These are phyloP conservation scores for Colletotrichum coccodes DNA, from an alignment of 2,329 filamentous ascomycete genomes.

Conservation along the genomic window DNA sequence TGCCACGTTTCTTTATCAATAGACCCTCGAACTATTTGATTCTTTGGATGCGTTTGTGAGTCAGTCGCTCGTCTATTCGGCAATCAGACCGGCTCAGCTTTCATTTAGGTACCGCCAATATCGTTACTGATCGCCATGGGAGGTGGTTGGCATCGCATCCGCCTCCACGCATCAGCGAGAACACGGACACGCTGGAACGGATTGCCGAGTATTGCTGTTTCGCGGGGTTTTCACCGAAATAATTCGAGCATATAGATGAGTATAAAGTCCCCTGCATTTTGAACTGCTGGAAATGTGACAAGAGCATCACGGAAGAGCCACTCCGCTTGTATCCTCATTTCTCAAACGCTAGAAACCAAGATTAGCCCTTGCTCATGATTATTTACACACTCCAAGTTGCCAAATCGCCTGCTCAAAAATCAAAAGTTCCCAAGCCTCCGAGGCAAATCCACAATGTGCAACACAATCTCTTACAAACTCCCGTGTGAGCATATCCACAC, in stretches of 20 bases:
- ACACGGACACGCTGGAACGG: not conserved
- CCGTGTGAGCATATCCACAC: slow-evolving; percentile 62
- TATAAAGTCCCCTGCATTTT: not conserved
- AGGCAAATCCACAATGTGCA: slow-evolving; percentile 53
- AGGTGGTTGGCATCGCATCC: slow-evolving; percentile 1
- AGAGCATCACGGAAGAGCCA: too few species aligned
- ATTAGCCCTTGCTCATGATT: too few species aligned
- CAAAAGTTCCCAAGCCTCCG: not conserved
- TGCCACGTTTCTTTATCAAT: slow-evolving; percentile 35
- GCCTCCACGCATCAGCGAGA: not conserved
- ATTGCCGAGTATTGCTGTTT: not conserved
- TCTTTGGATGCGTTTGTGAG: slow-evolving; percentile 13
- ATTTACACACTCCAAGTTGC: not conserved
- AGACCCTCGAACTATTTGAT: slow-evolving; percentile 30
- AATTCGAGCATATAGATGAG: not conserved
- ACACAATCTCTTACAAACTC: slow-evolving; percentile 59
- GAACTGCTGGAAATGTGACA: too few species aligned
- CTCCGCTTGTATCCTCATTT: not conserved
- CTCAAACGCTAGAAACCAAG: not conserved
- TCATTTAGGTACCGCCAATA: not conserved
- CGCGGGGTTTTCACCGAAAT: accelerated
- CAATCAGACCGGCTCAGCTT: not conserved
- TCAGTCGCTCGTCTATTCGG: not conserved
- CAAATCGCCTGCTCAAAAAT: not conserved
- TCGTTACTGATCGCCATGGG: slow-evolving; percentile 3